Evolutionary conservation across 2,329 filamentous ascomycete species (phyloP).

Genomic region (Colletotrichum eleusines): DNA sequence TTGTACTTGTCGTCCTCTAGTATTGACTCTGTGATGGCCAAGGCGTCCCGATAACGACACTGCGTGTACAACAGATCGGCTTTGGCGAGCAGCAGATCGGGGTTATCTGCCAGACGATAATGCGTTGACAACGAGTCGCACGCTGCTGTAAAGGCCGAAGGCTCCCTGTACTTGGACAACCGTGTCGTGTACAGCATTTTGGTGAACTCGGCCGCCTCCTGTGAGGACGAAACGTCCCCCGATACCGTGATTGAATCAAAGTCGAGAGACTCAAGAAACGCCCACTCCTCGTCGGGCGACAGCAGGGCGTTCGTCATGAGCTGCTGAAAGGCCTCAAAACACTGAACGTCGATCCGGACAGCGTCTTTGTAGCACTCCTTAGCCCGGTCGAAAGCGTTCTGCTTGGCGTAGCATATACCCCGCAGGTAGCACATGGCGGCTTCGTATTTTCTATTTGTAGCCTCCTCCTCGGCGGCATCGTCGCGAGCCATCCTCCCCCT

Average conservation of each 20-base stretch:
- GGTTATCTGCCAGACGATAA: slow-evolving; percentile 87
- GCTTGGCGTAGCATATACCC: slow-evolving; percentile 94
- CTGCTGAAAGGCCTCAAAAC: slow-evolving; percentile 98
- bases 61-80: slow-evolving; percentile 95
- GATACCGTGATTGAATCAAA: slow-evolving; percentile 84
- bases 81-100: slow-evolving; percentile 89
- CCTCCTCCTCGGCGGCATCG: slow-evolving; percentile 70
- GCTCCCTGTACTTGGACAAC: slow-evolving; percentile 94
- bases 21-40: slow-evolving; percentile 86
- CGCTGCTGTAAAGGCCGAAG: slow-evolving; percentile 83
- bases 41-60: slow-evolving; percentile 89
- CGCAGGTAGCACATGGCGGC: slow-evolving; percentile 97
- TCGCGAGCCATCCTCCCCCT: slow-evolving; percentile 54
- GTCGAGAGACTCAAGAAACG: slow-evolving; percentile 87
- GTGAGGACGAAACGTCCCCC: slow-evolving; percentile 74
- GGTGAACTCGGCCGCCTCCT: slow-evolving; percentile 93
- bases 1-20: slow-evolving; percentile 89
- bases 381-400: slow-evolving; percentile 96
- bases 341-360: slow-evolving; percentile 95
- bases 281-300: slow-evolving; percentile 89
- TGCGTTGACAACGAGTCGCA: slow-evolving; percentile 93
- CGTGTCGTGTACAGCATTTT: slow-evolving; percentile 97
- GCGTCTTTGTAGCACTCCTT: slow-evolving; percentile 99
- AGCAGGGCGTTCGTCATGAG: slow-evolving; percentile 97
- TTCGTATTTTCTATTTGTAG: slow-evolving; percentile 85